Evolutionary conservation across 1,284 basidiomycete genomes (phyloP).

Genomic region (Apiotrichum sp.): DNA sequence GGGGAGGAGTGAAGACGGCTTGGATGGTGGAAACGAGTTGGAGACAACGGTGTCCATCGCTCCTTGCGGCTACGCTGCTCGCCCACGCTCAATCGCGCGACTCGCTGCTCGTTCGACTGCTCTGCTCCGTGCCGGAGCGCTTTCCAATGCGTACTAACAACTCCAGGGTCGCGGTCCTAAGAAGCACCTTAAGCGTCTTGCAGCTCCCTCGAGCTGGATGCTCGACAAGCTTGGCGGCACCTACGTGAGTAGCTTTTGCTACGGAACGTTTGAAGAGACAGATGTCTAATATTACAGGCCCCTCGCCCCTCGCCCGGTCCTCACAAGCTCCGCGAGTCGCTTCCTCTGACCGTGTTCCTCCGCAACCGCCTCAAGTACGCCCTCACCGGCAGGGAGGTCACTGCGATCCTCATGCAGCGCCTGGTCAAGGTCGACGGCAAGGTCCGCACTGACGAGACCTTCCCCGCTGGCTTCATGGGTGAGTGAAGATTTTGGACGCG

Average conservation of each 20-base stretch:
- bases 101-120: no score
- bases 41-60: no score
- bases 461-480: conserved; percentile 97
- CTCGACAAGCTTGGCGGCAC: conserved; percentile 98
- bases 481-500: conserved; percentile 31
- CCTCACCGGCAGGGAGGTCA: conserved; percentile 91
- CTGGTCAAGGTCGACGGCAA: conserved; percentile 98
- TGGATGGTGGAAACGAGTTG: no score
- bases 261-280: conserved; percentile 4
- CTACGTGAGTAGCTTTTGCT: conserved; percentile 55
- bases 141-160: background rate
- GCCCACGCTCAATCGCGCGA: no score
- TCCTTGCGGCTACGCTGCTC: no score
- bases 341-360: conserved; percentile 90
- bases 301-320: conserved; percentile 96
- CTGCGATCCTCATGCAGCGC: conserved; percentile 89
- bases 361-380: conserved; percentile 99
- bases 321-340: conserved; percentile 97
- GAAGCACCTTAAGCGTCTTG: conserved; percentile 98
- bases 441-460: conserved; percentile 96
- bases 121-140: background rate
- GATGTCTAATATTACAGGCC: conserved; percentile 54
- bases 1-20: background rate
- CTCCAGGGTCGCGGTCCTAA: conserved; percentile 91
- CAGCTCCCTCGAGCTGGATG: conserved; percentile 99